These are phyloP conservation scores for Abrus pulchellus DNA, from an alignment of 306 rosid genomes.

Conservation along the genomic window DNA sequence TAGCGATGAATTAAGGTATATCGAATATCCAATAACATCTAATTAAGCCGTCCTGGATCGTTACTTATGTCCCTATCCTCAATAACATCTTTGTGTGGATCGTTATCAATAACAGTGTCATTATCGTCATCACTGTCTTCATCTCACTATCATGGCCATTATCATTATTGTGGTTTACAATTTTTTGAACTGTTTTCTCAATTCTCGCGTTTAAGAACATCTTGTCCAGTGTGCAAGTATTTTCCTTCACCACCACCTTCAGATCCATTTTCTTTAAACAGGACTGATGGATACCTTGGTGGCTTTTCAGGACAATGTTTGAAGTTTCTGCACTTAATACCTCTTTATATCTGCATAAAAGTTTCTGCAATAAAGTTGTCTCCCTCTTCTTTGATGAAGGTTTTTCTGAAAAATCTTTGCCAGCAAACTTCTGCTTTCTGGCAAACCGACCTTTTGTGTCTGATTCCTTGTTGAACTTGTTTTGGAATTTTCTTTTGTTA, in stretches of 20 bases:
- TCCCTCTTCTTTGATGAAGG: slow-evolving; percentile 50
- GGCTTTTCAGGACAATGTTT: slow-evolving; percentile 70
- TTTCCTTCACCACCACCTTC: slow-evolving; percentile 44
- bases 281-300: slow-evolving; percentile 64
- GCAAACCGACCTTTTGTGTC: slow-evolving; percentile 51
- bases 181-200: slow-evolving; percentile 29
- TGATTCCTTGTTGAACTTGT: slow-evolving; percentile 59
- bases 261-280: slow-evolving; percentile 54
- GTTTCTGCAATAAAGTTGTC: slow-evolving; percentile 84
- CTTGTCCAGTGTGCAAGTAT: slow-evolving; percentile 36
- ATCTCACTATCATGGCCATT: slow-evolving; percentile 28
- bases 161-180: slow-evolving; percentile 12
- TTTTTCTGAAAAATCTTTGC: slow-evolving; percentile 38
- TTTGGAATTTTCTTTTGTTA: slow-evolving; percentile 55
- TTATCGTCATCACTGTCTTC: slow-evolving; percentile 28
- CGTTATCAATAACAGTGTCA: slow-evolving; percentile 6
- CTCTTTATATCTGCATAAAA: slow-evolving; percentile 75
- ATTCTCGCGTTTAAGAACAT: slow-evolving; percentile 31
- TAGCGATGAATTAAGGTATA: no score
- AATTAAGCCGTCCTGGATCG: no score
- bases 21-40: no score
- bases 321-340: slow-evolving; percentile 61
- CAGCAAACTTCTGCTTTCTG: slow-evolving; percentile 66
- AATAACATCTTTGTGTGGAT: neutral
- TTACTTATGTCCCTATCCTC: no score